phyloP scores from a whole-genome alignment of 208 protist species.

The Leishmania turanica region DNA sequence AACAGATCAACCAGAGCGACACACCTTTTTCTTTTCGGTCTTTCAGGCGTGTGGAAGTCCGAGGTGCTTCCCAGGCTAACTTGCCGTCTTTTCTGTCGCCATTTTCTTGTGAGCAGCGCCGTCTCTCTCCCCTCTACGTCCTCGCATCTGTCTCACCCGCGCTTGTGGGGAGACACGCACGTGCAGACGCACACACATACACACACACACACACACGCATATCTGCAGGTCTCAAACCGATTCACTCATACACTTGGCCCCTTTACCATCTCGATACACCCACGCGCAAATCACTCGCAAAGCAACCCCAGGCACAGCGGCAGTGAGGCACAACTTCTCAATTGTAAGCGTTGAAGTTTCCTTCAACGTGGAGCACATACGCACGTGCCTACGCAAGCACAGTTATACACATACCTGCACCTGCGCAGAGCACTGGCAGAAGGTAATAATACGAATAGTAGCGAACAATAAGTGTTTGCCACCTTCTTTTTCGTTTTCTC shows the following conservation, averaged over 20 bases:
- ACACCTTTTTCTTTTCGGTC: constrained; percentile 2
- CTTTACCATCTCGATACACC: neutral
- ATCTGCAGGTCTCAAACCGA: neutral
- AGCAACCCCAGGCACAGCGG: neutral
- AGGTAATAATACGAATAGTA: neutral
- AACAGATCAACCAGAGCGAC: neutral
- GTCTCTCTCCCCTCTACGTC: neutral
- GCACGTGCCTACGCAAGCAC: neutral
- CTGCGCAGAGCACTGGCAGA: neutral
- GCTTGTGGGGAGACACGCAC: neutral
- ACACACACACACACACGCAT: constrained; percentile 6
- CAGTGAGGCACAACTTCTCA: neutral
- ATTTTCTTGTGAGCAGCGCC: neutral
- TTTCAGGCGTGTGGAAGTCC: neutral
- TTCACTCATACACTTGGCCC: neutral
- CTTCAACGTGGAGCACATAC: neutral
- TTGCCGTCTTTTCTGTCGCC: neutral
- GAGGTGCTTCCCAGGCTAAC: neutral
- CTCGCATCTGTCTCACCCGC: neutral
- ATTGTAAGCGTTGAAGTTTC: neutral
- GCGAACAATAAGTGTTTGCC: neutral
- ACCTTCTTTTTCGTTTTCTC: neutral
- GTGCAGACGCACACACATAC: constrained; percentile 16
- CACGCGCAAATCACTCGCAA: neutral
- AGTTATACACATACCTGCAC: neutral